phyloP scores from a whole-genome alignment of 2,329 filamentous ascomycete species.

The Cadophora gregata region DNA sequence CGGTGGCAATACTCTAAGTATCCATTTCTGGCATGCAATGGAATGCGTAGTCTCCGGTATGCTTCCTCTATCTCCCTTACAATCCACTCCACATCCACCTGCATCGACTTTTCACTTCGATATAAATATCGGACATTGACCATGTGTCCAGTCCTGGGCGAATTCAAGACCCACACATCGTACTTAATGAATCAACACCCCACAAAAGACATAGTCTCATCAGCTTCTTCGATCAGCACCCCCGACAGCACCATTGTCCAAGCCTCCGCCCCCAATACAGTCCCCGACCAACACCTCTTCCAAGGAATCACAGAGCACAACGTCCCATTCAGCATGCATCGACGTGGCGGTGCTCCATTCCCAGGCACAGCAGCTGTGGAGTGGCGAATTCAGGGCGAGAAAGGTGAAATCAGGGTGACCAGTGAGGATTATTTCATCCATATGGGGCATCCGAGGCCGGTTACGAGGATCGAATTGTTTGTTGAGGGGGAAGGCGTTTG shows the following conservation, averaged over 20 bases:
- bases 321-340: slow-evolving; percentile 47
- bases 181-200: slow-evolving; percentile 54
- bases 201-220: slow-evolving; percentile 46
- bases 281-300: slow-evolving; percentile 52
- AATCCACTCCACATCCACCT: no score
- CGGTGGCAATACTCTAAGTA: slow-evolving; percentile 45
- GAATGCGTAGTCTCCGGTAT: slow-evolving; percentile 51
- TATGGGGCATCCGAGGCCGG: slow-evolving; percentile 44
- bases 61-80: background rate
- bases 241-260: slow-evolving; percentile 41
- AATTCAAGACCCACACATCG: slow-evolving; percentile 48
- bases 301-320: slow-evolving; percentile 42
- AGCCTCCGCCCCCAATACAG: slow-evolving; percentile 47
- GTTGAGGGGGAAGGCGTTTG: slow-evolving; percentile 45
- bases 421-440: slow-evolving; percentile 41
- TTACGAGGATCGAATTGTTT: slow-evolving; percentile 56
- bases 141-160: slow-evolving; percentile 51
- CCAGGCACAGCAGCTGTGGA: slow-evolving; percentile 51
- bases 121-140: background rate
- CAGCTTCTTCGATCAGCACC: background rate
- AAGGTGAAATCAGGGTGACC: slow-evolving; percentile 55
- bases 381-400: slow-evolving; percentile 59
- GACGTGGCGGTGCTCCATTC: slow-evolving; percentile 56
- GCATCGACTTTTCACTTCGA: background rate
- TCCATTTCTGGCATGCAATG: slow-evolving; percentile 44